These are phyloP conservation scores for Sideroxylon spinosum DNA, from an alignment of 179 eudicot species.

Conservation along the genomic window DNA sequence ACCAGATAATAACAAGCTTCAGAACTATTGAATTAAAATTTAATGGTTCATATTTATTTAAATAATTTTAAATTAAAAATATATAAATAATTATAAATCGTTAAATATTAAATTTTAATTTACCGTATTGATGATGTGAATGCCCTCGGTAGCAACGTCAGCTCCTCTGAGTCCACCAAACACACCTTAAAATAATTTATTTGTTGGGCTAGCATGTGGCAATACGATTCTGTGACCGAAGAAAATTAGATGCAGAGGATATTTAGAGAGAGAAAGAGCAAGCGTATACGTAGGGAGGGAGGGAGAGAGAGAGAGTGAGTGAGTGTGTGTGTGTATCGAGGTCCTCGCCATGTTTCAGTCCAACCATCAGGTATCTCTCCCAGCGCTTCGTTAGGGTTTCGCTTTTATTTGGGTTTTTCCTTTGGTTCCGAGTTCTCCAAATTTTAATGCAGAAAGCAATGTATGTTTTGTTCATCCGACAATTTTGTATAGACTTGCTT, in stretches of 20 bases:
- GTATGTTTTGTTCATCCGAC: neutral
- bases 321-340: neutral
- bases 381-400: neutral
- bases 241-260: neutral
- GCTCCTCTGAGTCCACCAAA: too few relatives aligned
- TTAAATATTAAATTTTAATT: too few relatives aligned
- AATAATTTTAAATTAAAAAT: too few relatives aligned
- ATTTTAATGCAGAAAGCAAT: neutral
- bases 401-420: too few relatives aligned
- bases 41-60: too few relatives aligned
- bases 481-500: neutral
- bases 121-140: too few relatives aligned
- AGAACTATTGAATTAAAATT: too few relatives aligned
- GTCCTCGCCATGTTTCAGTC: constrained; percentile 9
- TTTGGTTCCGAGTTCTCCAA: neutral
- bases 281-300: neutral
- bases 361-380: constrained; percentile 11
- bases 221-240: too few relatives aligned
- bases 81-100: too few relatives aligned
- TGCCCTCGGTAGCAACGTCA: too few relatives aligned
- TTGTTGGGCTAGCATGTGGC: neutral
- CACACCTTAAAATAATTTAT: neutral
- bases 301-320: constrained; percentile 9
- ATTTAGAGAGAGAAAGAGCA: neutral
- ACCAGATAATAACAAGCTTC: too few relatives aligned